phyloP scores from a whole-genome alignment of 208 protist genomes.

The Leishmania guyanensis region DNA sequence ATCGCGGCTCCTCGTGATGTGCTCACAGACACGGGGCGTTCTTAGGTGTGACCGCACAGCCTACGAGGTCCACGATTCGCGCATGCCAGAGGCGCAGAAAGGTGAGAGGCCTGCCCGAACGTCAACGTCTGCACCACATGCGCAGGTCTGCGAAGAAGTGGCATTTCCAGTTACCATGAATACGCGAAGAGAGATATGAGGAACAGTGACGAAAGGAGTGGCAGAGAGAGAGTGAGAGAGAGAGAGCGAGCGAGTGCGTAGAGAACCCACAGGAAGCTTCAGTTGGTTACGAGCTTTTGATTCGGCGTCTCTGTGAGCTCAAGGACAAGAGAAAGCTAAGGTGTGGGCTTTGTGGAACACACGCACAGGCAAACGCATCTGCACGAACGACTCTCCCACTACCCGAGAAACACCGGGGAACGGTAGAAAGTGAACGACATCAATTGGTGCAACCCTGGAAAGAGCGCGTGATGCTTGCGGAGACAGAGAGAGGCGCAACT shows the following conservation, averaged over 20 bases:
- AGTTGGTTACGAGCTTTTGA: background rate
- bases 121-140: background rate
- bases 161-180: background rate
- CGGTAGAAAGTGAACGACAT: background rate
- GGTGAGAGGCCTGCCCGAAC: background rate
- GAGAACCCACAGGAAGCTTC: conserved; percentile 1
- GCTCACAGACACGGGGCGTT: background rate
- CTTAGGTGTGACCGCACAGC: background rate
- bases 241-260: background rate
- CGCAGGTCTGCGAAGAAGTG: background rate
- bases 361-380: background rate
- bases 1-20: background rate
- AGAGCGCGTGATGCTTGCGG: background rate
- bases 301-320: background rate
- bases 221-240: background rate
- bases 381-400: background rate
- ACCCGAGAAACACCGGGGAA: background rate
- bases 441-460: background rate
- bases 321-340: background rate
- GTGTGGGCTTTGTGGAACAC: background rate
- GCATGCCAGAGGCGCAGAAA: background rate
- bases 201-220: background rate
- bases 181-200: background rate
- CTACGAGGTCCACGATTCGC: background rate
- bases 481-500: background rate